Evolutionary conservation across 2,329 filamentous ascomycete species (phyloP), one percentile per base, ranked within the genome.

Genomic region (Cladosporium sp.): DNA sequence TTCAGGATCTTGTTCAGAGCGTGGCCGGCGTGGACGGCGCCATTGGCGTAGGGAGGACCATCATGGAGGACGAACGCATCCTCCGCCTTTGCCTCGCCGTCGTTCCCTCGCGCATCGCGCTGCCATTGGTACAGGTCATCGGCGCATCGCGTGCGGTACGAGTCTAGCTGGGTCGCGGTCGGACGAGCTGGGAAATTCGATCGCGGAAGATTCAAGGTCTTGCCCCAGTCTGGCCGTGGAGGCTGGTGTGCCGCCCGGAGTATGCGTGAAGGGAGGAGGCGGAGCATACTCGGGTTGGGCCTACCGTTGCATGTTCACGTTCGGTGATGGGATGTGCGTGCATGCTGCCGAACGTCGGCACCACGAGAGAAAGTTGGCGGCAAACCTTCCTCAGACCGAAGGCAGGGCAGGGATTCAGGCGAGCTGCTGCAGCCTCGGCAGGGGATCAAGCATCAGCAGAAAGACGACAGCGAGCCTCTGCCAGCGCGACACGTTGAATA

Each of bases 1-100:
- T 98, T 98, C 55, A 95, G 77, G 61, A 97, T 86, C 73, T 98
- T 98, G 72, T 98, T 98, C 66, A 98, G 75, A 34, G 93, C 90
- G 75, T 98, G 93, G 2, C 93, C 93, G 56, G 95, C 83, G 66
- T 98, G 93, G 9, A 98, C 79, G 42, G 80, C 81, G 11, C 93
- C 93, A 72, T 98, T 98, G 58, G 93, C 93, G 68, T 97, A 98
- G 0, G 93, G 93, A 0, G 93, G 93, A 0, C 93, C 93, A 82
- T 98, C 93, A 66, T 97, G 93, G 8, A 98, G 77, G 2, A 90
- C 75, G 59, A 97, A 98, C 0, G 78, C 76, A 41, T 81, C 71
- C 34, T 80, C 71, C 32, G 68, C 69, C 3, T 80, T 52, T 34
- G 57, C 44, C 14, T 59, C 54, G 40, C 59, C 58, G 13, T 62